These are phyloP conservation scores for Aspergillus piperis DNA, from an alignment of 2,329 filamentous ascomycete genomes.

Conservation along the genomic window DNA sequence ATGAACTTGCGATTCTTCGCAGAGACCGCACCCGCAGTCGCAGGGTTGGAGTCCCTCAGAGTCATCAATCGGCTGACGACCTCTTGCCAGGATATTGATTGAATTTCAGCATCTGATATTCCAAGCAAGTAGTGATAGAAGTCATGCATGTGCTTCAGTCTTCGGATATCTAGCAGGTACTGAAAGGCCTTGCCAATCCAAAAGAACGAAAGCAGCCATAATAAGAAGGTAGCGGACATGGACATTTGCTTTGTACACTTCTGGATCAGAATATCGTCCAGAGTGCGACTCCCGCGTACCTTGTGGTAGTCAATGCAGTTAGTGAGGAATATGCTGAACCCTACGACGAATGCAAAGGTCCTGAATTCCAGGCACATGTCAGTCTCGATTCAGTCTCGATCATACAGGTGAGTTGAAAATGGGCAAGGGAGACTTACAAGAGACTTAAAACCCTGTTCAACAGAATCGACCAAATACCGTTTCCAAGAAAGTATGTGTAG, in stretches of 20 bases:
- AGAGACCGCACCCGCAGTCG: constrained; percentile 68
- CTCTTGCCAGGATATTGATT: constrained; percentile 92
- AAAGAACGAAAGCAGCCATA: constrained; percentile 84
- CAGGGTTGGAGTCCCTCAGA: constrained; percentile 81
- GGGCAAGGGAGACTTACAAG: constrained; percentile 56
- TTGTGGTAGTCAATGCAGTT: constrained; percentile 83
- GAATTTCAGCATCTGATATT: constrained; percentile 83
- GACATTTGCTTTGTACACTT: constrained; percentile 78
- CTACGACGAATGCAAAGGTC: constrained; percentile 78
- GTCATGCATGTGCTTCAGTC: constrained; percentile 75
- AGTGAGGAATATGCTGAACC: constrained; percentile 78
- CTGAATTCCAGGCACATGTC: constrained; percentile 51
- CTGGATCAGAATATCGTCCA: constrained; percentile 64
- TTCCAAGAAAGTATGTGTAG: constrained; percentile 81
- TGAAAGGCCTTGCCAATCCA: constrained; percentile 80
- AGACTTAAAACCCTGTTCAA: constrained; percentile 71
- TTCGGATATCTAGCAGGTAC: constrained; percentile 70
- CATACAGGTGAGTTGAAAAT: too few relatives aligned
- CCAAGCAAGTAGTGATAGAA: constrained; percentile 83
- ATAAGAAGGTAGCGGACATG: constrained; percentile 70
- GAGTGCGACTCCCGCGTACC: constrained; percentile 65
- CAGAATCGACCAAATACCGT: constrained; percentile 82
- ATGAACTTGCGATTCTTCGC: constrained; percentile 63
- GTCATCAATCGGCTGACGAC: constrained; percentile 83
- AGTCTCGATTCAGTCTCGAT: neutral